phyloP scores from a whole-genome alignment of 805 yeast species.

The Kluyveromyces lactis region DNA sequence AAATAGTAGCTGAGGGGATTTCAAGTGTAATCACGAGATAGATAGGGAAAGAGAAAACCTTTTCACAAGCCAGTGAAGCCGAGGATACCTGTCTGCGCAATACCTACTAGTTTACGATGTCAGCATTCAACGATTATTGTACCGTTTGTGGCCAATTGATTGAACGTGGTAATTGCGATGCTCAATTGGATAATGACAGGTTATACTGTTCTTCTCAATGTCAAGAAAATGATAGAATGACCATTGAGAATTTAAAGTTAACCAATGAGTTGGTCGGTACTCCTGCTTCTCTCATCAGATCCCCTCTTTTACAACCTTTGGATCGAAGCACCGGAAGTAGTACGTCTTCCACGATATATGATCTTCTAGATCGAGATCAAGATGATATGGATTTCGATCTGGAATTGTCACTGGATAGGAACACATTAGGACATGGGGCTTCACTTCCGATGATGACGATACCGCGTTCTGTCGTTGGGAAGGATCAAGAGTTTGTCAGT shows the following conservation, averaged over 20 bases:
- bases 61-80: no score
- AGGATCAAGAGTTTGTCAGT: constrained; percentile 4
- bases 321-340: constrained; percentile 3
- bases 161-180: not conserved
- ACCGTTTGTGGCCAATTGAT: constrained; percentile 42
- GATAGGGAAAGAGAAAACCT: no score
- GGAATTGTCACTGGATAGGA: constrained; percentile 1
- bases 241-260: constrained; percentile 4
- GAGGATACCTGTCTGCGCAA: no score
- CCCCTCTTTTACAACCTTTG: constrained; percentile 10
- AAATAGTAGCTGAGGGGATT: no score
- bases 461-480: constrained; percentile 4
- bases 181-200: constrained; percentile 6
- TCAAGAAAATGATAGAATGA: constrained; percentile 8
- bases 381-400: constrained; percentile 4
- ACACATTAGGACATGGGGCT: not conserved
- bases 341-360: not conserved
- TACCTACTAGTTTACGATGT: constrained; percentile 3
- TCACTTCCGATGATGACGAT: constrained; percentile 7
- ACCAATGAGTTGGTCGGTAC: constrained; percentile 7
- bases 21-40: no score
- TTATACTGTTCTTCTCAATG: constrained; percentile 25
- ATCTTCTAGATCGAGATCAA: no score
- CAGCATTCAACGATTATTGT: constrained; percentile 47
- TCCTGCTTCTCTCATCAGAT: constrained; percentile 8